A percentile compares a stretch with the other conserved stretches of the same genome.
These are phyloP conservation scores for Neotropicomus parvogracilis DNA, from an alignment of 1,284 basidiomycete species.

Conservation along the genomic window DNA sequence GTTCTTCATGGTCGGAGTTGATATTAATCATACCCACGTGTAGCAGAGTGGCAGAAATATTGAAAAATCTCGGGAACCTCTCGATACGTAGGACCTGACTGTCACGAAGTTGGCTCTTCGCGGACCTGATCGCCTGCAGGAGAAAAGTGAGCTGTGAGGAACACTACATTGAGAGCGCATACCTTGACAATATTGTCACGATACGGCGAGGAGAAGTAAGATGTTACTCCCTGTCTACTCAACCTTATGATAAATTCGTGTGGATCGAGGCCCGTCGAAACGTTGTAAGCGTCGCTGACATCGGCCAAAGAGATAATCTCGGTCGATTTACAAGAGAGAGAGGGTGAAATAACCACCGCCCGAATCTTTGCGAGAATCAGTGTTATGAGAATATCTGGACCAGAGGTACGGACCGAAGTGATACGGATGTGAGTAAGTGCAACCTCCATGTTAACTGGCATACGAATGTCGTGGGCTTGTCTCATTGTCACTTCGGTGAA, in stretches of 20 bases:
- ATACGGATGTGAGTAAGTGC: conserved; percentile 65
- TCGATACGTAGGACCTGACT: conserved; percentile 56
- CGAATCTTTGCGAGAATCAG: conserved; percentile 47
- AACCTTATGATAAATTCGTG: conserved; percentile 79
- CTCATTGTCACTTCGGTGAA: conserved; percentile 65
- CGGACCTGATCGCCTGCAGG: conserved; percentile 57
- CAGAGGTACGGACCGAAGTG: conserved; percentile 49
- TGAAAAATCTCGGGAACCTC: conserved; percentile 72
- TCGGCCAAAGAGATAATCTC: conserved; percentile 78
- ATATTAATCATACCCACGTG: conserved; percentile 80
- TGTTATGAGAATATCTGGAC: neutral
- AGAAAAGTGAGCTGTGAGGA: neutral
- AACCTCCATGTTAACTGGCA: conserved; percentile 62
- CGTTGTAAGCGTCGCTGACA: conserved; percentile 81
- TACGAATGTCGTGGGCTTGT: conserved; percentile 54
- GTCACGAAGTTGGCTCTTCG: conserved; percentile 65
- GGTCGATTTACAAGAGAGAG: conserved; percentile 65
- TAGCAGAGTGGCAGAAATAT: conserved; percentile 78
- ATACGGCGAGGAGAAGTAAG: conserved; percentile 65
- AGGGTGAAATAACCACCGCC: conserved; percentile 58
- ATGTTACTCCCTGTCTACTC: conserved; percentile 62
- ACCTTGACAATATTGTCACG: conserved; percentile 79
- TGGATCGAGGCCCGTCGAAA: conserved; percentile 69
- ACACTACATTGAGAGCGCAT: conserved; percentile 6
- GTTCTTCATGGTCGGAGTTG: conserved; percentile 66